Base-by-base conservation (phyloP, 768 basidiomycete genomes). In the Suillus decipiens region DNA sequence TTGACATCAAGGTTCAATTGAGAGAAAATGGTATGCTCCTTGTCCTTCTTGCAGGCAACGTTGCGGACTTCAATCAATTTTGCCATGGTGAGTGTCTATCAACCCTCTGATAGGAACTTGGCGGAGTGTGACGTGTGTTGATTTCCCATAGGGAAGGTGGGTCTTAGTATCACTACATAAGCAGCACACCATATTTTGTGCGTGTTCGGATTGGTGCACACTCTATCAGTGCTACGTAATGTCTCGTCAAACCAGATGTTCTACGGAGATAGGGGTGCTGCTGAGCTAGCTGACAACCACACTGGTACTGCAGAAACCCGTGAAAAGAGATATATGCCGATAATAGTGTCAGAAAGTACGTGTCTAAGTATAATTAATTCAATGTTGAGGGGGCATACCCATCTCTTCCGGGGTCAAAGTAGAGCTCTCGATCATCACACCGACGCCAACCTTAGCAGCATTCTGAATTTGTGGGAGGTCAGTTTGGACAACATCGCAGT, bases 381-480 rank as follows among this genome's bases (percentile, higher is more conserved):
- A 63, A 70, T 78, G 77, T 66, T 82, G 83, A 71, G 84, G 83
- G 61, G 80, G 77, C 78, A 86, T 80, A 63, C 85, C 75, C 91
- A 93, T 91, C 80, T 93, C 92, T 79, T 93, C 92, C 9, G 89
- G 90, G 22, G 89, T 89, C 78, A 93, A 75, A 66, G 79, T 84
- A 42, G 88, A 86, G 73, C 89, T 90, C 84, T 99, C 96, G 65
- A 99, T 93, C 93, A 95, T 96, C 76, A 99, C 93, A 80, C 96
- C 96, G 10, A 98, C 89, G 65, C 96, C 96, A 64, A 97, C 89
- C 78, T 95, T 96, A 34, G 94, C 92, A 47, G 93, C 82, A 76
- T 95, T 95, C 95, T 98, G 67, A 15, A 42, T 59, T 56, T 64
- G 5, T 34, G 51, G 6, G 50, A 36, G 22, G 34, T 61, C 59